Conservation (phyloP, 2,329 filamentous ascomycete species). For the Trichoderma lentiforme region DNA sequence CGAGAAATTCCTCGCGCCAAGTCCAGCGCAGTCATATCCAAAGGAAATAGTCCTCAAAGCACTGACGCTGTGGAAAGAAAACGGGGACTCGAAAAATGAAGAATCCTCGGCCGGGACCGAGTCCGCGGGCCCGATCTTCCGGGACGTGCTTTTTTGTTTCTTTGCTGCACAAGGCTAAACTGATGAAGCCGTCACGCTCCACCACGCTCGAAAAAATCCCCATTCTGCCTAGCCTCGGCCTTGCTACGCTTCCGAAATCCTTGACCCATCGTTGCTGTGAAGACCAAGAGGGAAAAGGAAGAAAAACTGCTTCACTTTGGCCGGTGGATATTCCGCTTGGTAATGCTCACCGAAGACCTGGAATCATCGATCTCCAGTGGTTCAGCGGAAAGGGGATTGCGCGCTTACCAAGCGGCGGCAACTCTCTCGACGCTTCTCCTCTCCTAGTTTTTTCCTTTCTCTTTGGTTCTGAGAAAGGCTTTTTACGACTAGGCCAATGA, state of each 20-base stretch:
- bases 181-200: constrained; percentile 1
- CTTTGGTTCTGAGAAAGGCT: neutral
- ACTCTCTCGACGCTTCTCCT: neutral
- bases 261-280: neutral
- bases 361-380: neutral
- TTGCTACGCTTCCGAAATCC: constrained; percentile 5
- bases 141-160: neutral
- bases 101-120: constrained; percentile 14
- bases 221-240: constrained; percentile 14
- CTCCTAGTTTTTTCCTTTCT: neutral
- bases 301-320: neutral
- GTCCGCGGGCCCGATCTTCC: constrained; percentile 10
- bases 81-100: neutral
- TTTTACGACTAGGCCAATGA: constrained; percentile 7
- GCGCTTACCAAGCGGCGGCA: constrained; percentile 3
- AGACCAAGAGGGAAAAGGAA: neutral
- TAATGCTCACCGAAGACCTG: neutral
- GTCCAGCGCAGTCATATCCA: neutral
- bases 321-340: constrained; percentile 1
- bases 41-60: neutral
- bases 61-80: neutral
- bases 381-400: neutral
- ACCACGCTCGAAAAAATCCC: neutral
- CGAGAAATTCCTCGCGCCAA: constrained; percentile 6
- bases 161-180: neutral